Evolutionary conservation across 306 rosid species (phyloP), one percentile per base, ranked within the genome.

Genomic region (Citrullus amarus): DNA sequence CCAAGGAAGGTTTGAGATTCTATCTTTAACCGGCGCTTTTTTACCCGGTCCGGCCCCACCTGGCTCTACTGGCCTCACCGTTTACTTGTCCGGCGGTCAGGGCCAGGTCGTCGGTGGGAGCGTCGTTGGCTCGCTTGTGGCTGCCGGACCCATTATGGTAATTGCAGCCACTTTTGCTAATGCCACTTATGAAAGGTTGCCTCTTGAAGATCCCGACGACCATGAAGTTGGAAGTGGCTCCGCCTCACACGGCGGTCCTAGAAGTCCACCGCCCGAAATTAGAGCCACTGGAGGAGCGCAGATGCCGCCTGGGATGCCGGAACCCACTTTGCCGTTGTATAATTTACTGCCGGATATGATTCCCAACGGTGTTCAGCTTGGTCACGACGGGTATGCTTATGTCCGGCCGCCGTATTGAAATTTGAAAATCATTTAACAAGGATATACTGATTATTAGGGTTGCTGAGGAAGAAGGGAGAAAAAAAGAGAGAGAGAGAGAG

Each of bases 51-150:
- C 97, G 2, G 88, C 96, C 54, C 99, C 96, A 6, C 97, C 93
- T 0, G 98, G 99, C 0, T 85, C 96, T 0, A 96, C 93, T 0
- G 98, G 99, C 6, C 87, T 96, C 5, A 96, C 98, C 0, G 97
- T 96, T 12, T 92, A 96, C 73, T 85, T 96, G 0, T 83, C 98
- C 0, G 99, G 96, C 25, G 98, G 93, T 6, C 97, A 88, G 25
- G 99, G 98, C 0, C 98, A 93, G 86, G 89, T 96, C 1, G 91
- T 96, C 2, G 99, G 99, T 16, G 99, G 99, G 2, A 88, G 89
- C 68, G 99, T 96, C 3, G 96, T 96, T 8, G 99, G 99, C 7
- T 78, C 99, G 44, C 86, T 96, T 1, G 87, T 92, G 20, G 99
- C 99, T 0, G 96, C 93, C 0, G 99, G 98, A 10, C 97, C 99